Evolutionary conservation across 805 yeast genomes (phyloP), one percentile per base, ranked within the genome.

Genomic region (Sugiyamaella smithiae): DNA sequence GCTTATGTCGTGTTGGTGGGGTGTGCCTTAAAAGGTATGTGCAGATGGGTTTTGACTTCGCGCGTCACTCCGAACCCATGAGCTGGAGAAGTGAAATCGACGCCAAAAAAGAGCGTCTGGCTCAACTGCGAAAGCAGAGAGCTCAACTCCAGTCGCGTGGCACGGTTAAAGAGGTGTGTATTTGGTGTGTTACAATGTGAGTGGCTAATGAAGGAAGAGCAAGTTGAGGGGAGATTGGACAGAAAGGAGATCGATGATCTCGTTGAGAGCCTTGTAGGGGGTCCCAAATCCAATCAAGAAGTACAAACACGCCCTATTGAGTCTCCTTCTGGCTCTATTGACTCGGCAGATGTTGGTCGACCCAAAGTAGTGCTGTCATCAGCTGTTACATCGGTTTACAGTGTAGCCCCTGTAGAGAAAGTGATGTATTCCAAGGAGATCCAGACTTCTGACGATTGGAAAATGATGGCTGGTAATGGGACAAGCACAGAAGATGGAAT

Each of bases 61-160:
- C n/a, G n/a, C 37, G n/a, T 12, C 40, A 42, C 46, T 20, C 49
- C 31, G 26, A 19, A 32, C 36, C 36, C 53, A 52, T 47, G 52
- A 61, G 59, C 44, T 58, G 76, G 52, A 53, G 63, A 31, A 72
- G 67, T 43, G 74, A 74, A 56, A 70, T 81, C 37, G 84, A 80
- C 57, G 77, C 76, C 46, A 79, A 80, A 54, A 67, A 71, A 49
- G 74, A 70, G 40, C 70, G 73, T 46, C 61, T 81, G 28, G 77
- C 77, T 26, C 78, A 76, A 60, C 67, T 81, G n/a, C 65, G 80
- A 29, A 70, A 69, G 32, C 73, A 71, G 55, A 60, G 84, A 26
- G 74, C 68, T 8, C 54, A 50, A 12, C 38, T 8, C 16, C 17
- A 8, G 41, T 20, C 24, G 2, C 46, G 12, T 17, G 40, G 24